Evolutionary conservation across 306 rosid genomes (phyloP), one percentile per base, ranked within the genome.

Genomic region (Lupinus albus): DNA sequence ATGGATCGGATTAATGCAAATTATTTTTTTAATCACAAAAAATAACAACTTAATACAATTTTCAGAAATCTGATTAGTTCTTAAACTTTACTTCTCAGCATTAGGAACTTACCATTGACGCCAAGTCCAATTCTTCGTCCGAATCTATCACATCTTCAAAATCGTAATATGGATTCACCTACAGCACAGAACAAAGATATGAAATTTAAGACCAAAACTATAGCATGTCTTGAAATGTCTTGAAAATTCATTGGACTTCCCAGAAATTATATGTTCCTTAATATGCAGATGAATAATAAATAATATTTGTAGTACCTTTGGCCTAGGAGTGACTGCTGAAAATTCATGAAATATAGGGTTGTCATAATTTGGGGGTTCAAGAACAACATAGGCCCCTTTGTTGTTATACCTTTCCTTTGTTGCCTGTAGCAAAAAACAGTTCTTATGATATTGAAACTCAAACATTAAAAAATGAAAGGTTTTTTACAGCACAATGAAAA

Each of bases 91-190:
- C 59, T 71, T 44, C 71, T 9, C 33, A 21, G 50, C 53, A 57
- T 81, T 74, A 73, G 14, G 86, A 9, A 56, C 91, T 88, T 61
- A 80, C 89, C 97, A 91, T 91, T 30, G 93, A 78, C 32, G 88
- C 79, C 82, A 91, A 68, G 75, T 91, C 97, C 81, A 88, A 73
- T 71, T 91, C 97, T 73, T 86, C 93, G 13, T 91, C 95, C 0
- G 97, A 91, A 78, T 91, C 95, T 60, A 91, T 74, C 48, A 83
- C 93, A 45, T 88, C 95, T 70, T 81, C 76, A 64, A 13, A 91
- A 68, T 91, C 83, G 42, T 91, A 91, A 39, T 79, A 91, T 11
- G 97, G 58, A 63, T 83, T 78, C 58, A 15, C 97, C 95, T 91
- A 86, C 75, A 58, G 51, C 67, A 61, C 33, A 67, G 62, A 75